Evolutionary conservation across 768 basidiomycete species (phyloP), one percentile per base, ranked within the genome.

Genomic region (Tephrocybe sp.): DNA sequence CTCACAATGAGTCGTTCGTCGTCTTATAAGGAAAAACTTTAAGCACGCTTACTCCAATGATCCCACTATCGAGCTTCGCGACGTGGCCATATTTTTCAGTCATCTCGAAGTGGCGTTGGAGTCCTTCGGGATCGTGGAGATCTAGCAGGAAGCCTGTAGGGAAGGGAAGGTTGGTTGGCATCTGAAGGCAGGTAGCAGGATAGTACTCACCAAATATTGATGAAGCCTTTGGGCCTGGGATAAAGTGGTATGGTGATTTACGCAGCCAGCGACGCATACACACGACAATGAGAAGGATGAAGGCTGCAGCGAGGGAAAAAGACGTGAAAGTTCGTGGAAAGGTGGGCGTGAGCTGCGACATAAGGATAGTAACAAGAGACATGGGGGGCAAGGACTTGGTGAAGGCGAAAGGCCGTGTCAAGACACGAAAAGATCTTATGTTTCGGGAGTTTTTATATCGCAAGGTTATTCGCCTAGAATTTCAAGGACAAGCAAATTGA

Each of bases 121-220:
- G 54, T 5, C 52, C 57, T 21, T 62, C 56, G 2, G 60, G 55
- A 40, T 56, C 56, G 24, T 64, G 61, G 2, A 64, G 44, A 46
- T 64, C 63, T 6, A 62, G 26, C 18, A 64, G 38, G 37, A 56
- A 64, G 24, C 60, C 63, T 64, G 37, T 5, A n/a, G n/a, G n/a
- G 44, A 33, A 21, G 21, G 28, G 25, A 5, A 21, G 25, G 18
- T 45, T n/a, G 10, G 9, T 42, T 6, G 37, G 32, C 33, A 14
- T 5, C 18, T 4, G 26, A 11, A 18, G 12, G 14, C 14, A 34
- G 21, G 17, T 10, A n/a, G 18, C 32, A 41, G 23, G 17, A 8
- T 25, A 6, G 3, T 14, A 11, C 12, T 26, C 42, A 58, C 59
- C 59, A 24, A 58, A 43, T 17, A 37, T 43, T 9, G 59, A 53